Conservation (phyloP, 2,329 filamentous ascomycete species). For the Colletotrichum plurivorum region DNA sequence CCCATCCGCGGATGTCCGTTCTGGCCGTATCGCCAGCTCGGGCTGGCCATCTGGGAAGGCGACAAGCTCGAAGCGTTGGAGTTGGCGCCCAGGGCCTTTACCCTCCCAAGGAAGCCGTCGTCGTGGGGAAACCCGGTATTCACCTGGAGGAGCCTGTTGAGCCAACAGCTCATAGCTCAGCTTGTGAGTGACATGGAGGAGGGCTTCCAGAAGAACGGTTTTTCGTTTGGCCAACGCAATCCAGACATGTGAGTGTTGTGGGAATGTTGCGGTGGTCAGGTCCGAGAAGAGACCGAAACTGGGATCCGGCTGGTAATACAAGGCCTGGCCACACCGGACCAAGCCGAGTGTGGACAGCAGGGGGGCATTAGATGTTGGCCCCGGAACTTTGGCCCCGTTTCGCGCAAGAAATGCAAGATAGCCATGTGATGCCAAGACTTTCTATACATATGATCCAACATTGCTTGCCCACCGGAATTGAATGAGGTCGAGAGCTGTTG, state of each 20-base stretch:
- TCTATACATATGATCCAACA: too few species aligned
- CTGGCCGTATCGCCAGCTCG: slow-evolving; percentile 15
- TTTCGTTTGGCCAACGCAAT: neutral
- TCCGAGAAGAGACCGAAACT: too few species aligned
- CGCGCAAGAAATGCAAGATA: too few species aligned
- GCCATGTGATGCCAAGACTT: too few species aligned
- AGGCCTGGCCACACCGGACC: too few species aligned
- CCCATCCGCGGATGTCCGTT: slow-evolving; percentile 22
- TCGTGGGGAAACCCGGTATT: neutral
- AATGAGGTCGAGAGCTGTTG: too few species aligned
- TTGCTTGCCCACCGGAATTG: too few species aligned
- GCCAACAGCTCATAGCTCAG: slow-evolving; percentile 9
- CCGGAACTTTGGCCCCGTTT: too few species aligned
- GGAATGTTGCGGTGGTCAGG: too few species aligned
- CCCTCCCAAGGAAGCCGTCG: neutral
- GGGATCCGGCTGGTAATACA: too few species aligned
- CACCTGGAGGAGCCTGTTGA: slow-evolving; percentile 27
- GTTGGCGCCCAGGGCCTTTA: neutral
- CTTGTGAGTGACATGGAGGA: slow-evolving; percentile 3
- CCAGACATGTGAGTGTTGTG: neutral
- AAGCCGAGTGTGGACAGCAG: too few species aligned
- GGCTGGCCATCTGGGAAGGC: slow-evolving; percentile 10
- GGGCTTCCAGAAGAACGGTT: neutral
- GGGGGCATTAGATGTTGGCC: too few species aligned
- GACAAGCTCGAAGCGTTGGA: slow-evolving; percentile 17